Conservation (phyloP, 2,329 filamentous ascomycete species). For the Phyllosticta citribraziliensis region DNA sequence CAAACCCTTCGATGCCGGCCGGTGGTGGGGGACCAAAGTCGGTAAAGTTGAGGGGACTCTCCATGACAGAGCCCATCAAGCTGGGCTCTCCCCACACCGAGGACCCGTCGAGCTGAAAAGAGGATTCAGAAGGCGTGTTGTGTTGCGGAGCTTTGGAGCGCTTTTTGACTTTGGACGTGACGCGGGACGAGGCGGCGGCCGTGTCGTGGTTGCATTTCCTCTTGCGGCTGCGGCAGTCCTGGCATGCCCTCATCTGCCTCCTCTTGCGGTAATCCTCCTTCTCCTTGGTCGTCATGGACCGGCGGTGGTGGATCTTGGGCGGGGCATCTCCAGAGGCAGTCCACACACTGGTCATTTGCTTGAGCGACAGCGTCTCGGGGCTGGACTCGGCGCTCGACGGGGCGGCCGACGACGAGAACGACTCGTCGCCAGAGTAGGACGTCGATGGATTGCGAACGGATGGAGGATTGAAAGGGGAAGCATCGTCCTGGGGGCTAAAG, state of each 20-base stretch:
- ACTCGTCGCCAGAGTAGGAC: background rate
- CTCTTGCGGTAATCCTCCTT: constrained; percentile 11
- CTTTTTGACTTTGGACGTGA: constrained; percentile 9
- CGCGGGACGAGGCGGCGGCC: constrained; percentile 4
- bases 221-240: constrained; percentile 7
- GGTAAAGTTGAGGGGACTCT: constrained; percentile 5
- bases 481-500: background rate
- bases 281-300: constrained; percentile 11
- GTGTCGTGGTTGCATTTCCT: constrained; percentile 10
- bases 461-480: background rate
- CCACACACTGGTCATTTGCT: constrained; percentile 12
- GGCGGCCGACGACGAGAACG: background rate
- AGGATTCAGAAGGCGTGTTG: background rate
- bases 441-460: constrained; percentile 2
- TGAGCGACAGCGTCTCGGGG: constrained; percentile 8
- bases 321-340: background rate
- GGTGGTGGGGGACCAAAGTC: background rate
- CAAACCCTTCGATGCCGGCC: background rate
- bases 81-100: constrained; percentile 1
- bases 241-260: constrained; percentile 11
- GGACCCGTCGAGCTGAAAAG: constrained; percentile 5
- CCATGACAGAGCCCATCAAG: background rate
- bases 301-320: constrained; percentile 10
- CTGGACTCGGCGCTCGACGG: constrained; percentile 4
- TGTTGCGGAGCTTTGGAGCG: constrained; percentile 1